Base-by-base conservation (phyloP, 306 rosid species). In the Gastrolobium bilobum region DNA sequence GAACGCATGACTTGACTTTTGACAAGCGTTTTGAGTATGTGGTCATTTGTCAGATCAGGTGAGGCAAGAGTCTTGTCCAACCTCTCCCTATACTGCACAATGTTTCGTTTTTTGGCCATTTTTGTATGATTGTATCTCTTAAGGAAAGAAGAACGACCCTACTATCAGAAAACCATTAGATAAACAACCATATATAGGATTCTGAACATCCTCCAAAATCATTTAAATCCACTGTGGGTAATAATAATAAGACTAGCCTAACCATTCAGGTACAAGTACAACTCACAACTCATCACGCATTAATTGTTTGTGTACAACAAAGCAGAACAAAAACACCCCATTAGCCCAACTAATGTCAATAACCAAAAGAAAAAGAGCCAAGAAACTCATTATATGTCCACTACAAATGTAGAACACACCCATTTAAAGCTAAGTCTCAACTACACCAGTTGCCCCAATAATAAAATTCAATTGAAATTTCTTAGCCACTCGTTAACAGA, bases 61-160 rank as follows among this genome's bases (percentile, higher is more conserved):
- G 90, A 89, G 56, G 87, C 71, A 38, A 95, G 94, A 15, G 97
- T 88, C 68, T 74, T 89, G 61, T 95, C 96, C 71, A 95, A 86
- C 82, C 97, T 91, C 87, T 91, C 92, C 73, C 98, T 91, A 78
- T 95, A 95, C 76, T 91, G 82, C 69, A 71, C 82, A 79, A 93
- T 91, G 44, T 87, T 85, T 62, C 75, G 68, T 50, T 73, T 87
- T 68, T 84, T 81, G 57, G 69, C 93, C 98, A 95, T 95, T 71
- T 78, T 83, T 52, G 80, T 85, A 62, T 82, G 26, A 20, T 20
- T 20, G 26, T 20, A 2, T 66, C 79, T 71, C 85, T 53, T 53
- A 78, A 82, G 46, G 13, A 76, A 71, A 74, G 64, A 47, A 70
- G 31, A 40, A 82, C 65, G 9, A 40, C 37, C 70, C 70, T 68